phyloP scores from a whole-genome alignment of 163 green algal genomes.

The Coccomyxa subellipsoidea region DNA sequence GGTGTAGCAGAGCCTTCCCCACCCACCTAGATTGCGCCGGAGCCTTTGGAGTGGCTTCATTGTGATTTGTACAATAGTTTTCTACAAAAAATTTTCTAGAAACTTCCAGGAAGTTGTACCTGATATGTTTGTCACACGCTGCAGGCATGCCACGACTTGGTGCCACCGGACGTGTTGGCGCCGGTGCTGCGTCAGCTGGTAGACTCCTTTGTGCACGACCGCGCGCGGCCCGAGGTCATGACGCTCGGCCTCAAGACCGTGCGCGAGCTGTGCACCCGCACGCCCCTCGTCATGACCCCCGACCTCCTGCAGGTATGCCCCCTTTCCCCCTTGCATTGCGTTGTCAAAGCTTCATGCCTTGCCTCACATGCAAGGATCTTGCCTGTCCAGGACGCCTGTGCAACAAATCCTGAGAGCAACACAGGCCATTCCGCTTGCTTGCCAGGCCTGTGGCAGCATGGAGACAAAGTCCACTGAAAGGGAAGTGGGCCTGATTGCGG shows the following conservation, averaged over 20 bases:
- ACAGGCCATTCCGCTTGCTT: too few relatives aligned
- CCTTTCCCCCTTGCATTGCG: not conserved
- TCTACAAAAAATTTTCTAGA: too few relatives aligned
- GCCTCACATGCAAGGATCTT: too few relatives aligned
- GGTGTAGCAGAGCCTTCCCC: too few relatives aligned
- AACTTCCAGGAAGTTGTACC: not conserved
- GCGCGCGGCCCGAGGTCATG: constrained; percentile 66
- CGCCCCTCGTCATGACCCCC: constrained; percentile 85
- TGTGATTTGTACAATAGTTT: too few relatives aligned
- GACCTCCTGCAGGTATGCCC: constrained; percentile 75
- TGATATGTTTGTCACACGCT: not conserved
- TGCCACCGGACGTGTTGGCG: constrained; percentile 85
- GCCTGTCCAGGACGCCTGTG: too few relatives aligned
- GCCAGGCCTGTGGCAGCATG: too few relatives aligned
- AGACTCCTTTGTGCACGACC: constrained; percentile 96
- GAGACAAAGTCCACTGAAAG: too few relatives aligned
- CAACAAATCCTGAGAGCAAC: too few relatives aligned
- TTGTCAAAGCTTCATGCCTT: too few relatives aligned
- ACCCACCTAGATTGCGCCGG: too few relatives aligned
- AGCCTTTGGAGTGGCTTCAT: too few relatives aligned
- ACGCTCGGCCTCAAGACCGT: constrained; percentile 90
- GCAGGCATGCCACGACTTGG: constrained; percentile 81
- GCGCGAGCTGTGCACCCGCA: constrained; percentile 84
- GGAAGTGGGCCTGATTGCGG: not conserved
- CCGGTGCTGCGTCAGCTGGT: constrained; percentile 89